These are phyloP conservation scores for Scedosporium dehoogii DNA, from an alignment of 2,329 filamentous ascomycete genomes.

Conservation along the genomic window DNA sequence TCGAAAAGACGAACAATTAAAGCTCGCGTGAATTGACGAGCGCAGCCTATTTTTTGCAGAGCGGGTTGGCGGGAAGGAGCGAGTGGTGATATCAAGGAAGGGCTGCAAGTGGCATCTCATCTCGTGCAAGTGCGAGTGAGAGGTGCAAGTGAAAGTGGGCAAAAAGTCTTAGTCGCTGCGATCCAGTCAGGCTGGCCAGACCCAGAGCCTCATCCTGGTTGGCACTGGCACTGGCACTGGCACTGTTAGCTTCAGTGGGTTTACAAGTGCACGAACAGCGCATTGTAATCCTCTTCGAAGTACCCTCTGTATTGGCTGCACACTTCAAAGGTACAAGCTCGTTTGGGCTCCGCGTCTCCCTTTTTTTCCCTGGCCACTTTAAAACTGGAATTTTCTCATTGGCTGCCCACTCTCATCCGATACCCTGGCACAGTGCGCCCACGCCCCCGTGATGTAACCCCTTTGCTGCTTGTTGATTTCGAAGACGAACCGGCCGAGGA, in stretches of 20 bases:
- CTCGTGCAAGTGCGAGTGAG: slow-evolving; percentile 1
- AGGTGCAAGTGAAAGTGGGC: neutral
- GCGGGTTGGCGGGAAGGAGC: neutral
- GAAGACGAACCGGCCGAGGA: neutral
- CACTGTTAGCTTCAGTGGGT: too few species aligned
- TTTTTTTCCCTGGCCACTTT: neutral
- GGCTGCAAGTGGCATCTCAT: neutral
- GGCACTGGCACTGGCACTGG: neutral
- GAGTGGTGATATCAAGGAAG: neutral
- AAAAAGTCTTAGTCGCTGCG: neutral
- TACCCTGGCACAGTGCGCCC: neutral
- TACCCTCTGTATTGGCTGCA: neutral
- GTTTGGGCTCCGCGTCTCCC: neutral
- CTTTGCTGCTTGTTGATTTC: neutral
- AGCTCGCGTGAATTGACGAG: neutral
- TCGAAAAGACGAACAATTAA: neutral
- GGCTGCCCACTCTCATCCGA: neutral
- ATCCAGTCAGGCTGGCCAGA: neutral
- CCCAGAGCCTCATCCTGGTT: neutral
- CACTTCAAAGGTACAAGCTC: neutral
- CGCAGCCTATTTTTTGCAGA: neutral
- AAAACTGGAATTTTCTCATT: neutral
- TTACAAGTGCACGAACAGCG: neutral
- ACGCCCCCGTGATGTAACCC: neutral
- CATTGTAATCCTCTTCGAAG: neutral